These are phyloP conservation scores for Sanguinoderma infundibulare DNA, from an alignment of 1,284 basidiomycete species.

Conservation along the genomic window DNA sequence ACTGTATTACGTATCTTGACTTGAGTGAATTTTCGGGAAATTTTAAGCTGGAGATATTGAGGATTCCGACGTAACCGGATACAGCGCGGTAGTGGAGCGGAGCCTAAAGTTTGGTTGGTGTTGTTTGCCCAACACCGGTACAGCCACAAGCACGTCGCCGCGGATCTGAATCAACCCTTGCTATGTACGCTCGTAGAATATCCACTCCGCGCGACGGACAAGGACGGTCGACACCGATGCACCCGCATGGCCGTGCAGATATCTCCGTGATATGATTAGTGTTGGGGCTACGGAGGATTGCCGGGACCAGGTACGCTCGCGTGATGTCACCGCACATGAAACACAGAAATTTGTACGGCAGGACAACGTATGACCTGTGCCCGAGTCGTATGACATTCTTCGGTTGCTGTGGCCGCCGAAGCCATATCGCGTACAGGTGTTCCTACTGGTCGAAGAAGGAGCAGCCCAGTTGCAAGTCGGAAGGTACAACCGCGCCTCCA, in stretches of 20 bases:
- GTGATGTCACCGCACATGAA: constrained; percentile 47
- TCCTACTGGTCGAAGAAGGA: constrained; percentile 73
- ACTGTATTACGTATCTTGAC: too few species aligned
- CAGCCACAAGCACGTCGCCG: too few species aligned
- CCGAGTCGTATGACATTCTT: constrained; percentile 67
- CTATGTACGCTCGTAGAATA: too few species aligned
- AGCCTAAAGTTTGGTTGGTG: too few species aligned
- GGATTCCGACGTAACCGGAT: too few species aligned
- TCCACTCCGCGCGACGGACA: too few species aligned
- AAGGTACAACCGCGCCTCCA: constrained; percentile 54
- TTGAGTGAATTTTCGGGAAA: too few species aligned
- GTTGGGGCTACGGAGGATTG: constrained; percentile 76
- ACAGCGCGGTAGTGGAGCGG: too few species aligned
- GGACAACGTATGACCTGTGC: too few species aligned
- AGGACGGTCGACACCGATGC: constrained; percentile 59
- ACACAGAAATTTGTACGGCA: constrained; percentile 67
- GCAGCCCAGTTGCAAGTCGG: constrained; percentile 84
- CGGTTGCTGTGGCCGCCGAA: constrained; percentile 32
- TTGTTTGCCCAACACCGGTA: too few species aligned
- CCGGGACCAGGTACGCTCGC: constrained; percentile 64
- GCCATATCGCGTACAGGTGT: constrained; percentile 52
- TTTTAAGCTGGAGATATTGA: too few species aligned
- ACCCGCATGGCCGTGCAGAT: constrained; percentile 66
- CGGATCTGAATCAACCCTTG: constrained; percentile 62
- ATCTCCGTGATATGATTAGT: too few species aligned